A percentile compares a stretch with the other conserved stretches of the same genome.
Conservation (phyloP, 768 basidiomycete genomes). For the Cystofilobasidium capitatum region DNA sequence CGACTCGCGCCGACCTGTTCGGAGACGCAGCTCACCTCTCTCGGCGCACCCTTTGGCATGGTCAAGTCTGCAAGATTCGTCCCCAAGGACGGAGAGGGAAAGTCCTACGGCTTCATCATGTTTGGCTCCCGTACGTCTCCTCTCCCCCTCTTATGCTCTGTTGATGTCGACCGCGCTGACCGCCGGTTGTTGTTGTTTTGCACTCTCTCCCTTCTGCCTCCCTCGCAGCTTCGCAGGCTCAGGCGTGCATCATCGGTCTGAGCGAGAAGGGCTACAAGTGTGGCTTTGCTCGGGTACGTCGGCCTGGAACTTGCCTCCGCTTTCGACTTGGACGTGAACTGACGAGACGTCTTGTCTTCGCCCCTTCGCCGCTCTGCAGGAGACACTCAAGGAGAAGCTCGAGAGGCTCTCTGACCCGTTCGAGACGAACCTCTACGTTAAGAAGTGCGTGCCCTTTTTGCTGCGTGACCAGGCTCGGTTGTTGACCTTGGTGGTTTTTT, state of each 20-base stretch:
- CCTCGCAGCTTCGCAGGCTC: constrained; percentile 10
- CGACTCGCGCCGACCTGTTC: constrained; percentile 18
- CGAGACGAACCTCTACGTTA: constrained; percentile 27
- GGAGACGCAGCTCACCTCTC: constrained; percentile 11
- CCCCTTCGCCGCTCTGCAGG: too few relatives aligned
- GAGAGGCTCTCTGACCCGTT: constrained; percentile 25
- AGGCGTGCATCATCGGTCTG: constrained; percentile 13
- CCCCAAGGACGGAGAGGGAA: constrained; percentile 15
- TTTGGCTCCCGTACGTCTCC: background rate
- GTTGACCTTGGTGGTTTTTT: background rate
- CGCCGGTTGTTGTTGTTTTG: too few relatives aligned
- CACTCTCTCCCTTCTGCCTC: background rate
- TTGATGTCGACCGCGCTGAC: too few relatives aligned
- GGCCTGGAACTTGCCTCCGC: too few relatives aligned
- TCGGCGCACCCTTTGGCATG: constrained; percentile 12
- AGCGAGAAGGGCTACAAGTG: constrained; percentile 22
- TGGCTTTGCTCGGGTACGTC: constrained; percentile 20
- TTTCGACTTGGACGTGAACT: background rate
- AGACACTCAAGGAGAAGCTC: constrained; percentile 27
- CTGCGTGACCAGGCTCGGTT: background rate
- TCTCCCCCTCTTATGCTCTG: background rate
- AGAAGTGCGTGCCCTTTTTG: constrained; percentile 13
- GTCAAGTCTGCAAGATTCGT: constrained; percentile 23
- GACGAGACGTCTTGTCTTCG: background rate
- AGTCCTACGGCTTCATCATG: constrained; percentile 23